These are phyloP conservation scores for Diaporthe sp. DNA, from an alignment of 2,329 filamentous ascomycete genomes.

Conservation along the genomic window DNA sequence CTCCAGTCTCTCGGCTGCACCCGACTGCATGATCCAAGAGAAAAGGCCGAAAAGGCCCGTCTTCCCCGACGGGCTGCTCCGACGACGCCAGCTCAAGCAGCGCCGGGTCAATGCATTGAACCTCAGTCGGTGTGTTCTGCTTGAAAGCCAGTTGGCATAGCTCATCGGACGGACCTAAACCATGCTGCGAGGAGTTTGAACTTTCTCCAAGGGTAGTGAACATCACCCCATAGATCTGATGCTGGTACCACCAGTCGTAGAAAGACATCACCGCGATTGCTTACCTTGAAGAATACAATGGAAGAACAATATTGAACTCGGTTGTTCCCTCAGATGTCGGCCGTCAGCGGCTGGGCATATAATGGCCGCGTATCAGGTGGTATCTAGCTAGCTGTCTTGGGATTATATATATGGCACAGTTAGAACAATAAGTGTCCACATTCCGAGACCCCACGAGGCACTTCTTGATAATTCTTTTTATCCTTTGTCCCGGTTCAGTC, in stretches of 20 bases:
- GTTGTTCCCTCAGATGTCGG: background rate
- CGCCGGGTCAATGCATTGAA: background rate
- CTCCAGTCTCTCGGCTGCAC: background rate
- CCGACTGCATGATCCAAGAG: background rate
- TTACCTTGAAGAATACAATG: background rate
- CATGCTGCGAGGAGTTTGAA: background rate
- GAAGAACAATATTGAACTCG: background rate
- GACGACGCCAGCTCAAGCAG: background rate
- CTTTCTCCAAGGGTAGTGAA: no score
- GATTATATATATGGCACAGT: background rate
- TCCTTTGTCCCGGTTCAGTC: background rate
- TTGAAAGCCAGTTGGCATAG: background rate
- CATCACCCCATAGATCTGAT: no score
- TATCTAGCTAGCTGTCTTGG: no score
- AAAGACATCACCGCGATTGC: background rate
- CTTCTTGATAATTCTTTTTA: no score
- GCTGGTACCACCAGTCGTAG: background rate
- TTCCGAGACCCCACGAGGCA: background rate
- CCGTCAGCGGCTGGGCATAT: background rate
- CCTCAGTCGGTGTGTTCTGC: background rate
- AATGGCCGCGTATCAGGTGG: fast-evolving
- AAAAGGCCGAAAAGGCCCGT: background rate
- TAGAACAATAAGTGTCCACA: background rate
- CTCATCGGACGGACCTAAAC: background rate
- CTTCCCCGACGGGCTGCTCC: background rate